These are phyloP conservation scores for Pterocarpus santalinus DNA, from an alignment of 306 rosid species.

Conservation along the genomic window DNA sequence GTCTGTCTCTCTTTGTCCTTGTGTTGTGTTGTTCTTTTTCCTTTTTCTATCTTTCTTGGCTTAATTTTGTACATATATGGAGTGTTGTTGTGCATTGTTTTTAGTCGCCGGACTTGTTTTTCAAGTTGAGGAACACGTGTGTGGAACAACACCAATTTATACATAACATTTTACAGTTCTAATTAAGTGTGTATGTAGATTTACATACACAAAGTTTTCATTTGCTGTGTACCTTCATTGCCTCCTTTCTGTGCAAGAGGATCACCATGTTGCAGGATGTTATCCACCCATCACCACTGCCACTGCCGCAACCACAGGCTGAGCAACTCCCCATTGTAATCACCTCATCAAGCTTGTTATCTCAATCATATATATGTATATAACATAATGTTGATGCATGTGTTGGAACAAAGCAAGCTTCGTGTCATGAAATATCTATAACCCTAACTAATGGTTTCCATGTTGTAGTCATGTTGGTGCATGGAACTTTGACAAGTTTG, in stretches of 20 bases:
- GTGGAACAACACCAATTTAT: conserved; percentile 7
- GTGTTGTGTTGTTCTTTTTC: conserved; percentile 3
- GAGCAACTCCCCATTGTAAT: conserved; percentile 65
- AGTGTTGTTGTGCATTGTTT: conserved; percentile 45
- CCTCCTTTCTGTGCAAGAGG: conserved; percentile 23
- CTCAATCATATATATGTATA: conserved; percentile 4
- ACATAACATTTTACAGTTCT: background rate
- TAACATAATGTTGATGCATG: conserved; percentile 27
- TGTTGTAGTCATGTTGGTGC: conserved; percentile 13
- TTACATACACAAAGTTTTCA: background rate
- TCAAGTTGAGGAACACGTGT: background rate
- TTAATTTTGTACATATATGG: conserved; percentile 13
- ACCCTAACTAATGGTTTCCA: conserved; percentile 2
- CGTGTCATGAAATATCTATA: conserved; percentile 14
- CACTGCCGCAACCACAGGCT: conserved; percentile 26
- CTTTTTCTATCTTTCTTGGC: conserved; percentile 15
- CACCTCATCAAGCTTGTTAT: conserved; percentile 4
- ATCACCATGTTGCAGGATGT: conserved; percentile 75
- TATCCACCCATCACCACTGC: conserved; percentile 53
- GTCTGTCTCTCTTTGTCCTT: conserved; percentile 22
- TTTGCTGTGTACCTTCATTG: conserved; percentile 8
- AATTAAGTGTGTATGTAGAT: background rate
- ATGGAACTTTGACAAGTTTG: background rate
- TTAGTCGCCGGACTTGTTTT: conserved; percentile 12
- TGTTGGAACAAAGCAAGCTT: conserved; percentile 18